Percentiles rank a stretch among this genome's conserved stretches.
phyloP scores from a whole-genome alignment of 345 rosid genomes.

The Populus deltoides region DNA sequence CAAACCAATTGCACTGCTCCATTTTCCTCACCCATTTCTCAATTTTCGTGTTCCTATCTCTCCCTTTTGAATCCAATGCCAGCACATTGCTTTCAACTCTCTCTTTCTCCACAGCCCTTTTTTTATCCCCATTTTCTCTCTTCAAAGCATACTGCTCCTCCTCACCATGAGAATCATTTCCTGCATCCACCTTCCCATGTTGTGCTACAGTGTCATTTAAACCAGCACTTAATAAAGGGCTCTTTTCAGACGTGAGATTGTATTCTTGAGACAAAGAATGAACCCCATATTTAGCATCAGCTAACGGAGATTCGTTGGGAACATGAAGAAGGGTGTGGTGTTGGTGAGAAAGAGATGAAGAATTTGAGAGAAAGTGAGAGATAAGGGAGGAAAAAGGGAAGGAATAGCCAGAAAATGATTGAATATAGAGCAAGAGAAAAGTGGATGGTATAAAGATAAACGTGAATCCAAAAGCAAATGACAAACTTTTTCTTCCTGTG shows the following conservation, averaged over 20 bases:
- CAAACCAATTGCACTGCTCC: slow-evolving; percentile 37
- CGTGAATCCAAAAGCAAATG: slow-evolving; percentile 23
- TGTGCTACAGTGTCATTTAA: neutral
- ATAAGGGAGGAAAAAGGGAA: slow-evolving; percentile 13
- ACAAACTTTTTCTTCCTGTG: slow-evolving; percentile 1
- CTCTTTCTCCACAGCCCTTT: neutral
- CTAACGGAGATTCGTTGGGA: neutral
- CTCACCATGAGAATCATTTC: neutral
- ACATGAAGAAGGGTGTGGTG: slow-evolving; percentile 2
- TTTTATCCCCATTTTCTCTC: neutral
- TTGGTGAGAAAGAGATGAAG: slow-evolving; percentile 19
- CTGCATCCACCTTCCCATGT: neutral
- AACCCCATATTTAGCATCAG: neutral
- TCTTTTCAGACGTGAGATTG: slow-evolving; percentile 1
- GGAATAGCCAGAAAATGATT: neutral
- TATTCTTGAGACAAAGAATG: slow-evolving; percentile 1
- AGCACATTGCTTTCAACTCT: neutral
- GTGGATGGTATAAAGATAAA: slow-evolving; percentile 12
- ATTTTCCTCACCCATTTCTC: slow-evolving; percentile 18
- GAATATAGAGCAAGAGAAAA: slow-evolving; percentile 10
- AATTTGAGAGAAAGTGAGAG: slow-evolving; percentile 18
- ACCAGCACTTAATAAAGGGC: slow-evolving; percentile 1
- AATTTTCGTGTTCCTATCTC: neutral
- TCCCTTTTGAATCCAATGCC: neutral
- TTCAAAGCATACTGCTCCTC: neutral